Evolutionary conservation across 495 filamentous ascomycete species (phyloP), one percentile per base, ranked within the genome.

Genomic region (Articulospora tetracladia): DNA sequence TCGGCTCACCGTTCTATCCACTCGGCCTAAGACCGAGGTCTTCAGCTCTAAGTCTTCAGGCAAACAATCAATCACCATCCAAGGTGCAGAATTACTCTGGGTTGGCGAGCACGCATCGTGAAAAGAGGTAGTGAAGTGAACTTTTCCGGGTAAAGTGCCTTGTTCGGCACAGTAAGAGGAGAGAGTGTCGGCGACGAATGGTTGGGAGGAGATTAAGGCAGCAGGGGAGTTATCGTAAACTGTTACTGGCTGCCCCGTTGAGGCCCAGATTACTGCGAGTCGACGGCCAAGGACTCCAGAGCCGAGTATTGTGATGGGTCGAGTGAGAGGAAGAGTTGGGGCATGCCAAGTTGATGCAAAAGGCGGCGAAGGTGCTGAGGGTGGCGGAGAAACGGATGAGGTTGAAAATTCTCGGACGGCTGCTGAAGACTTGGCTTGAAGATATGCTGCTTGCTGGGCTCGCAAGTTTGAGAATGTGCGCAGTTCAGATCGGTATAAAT

Each of bases 21-120:
- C 58, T 12, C 78, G 65, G 0, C 69, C 78, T 17, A 86, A 73
- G 1, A 76, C 74, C 19, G 68, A 66, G 11, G 77, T 76, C 69
- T 84, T 86, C 52, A 83, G 65, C 8, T 70, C 61, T 4, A 83
- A 56, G 53, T 76, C 77, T 69, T 85, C 82, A 0, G 82, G 75
- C 1, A 67, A 59, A 32, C 57, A 41, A 23, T 66, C 68, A 55
- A 72, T 54, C 48, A 70, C 30, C 51, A 74, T 64, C 69, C 74
- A 70, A 2, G 55, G 39, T n/a, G 39, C 8, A 11, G 10, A 3
- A 3, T n/a, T 3, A n/a, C 11, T 19, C 11, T 15, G 7, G 54
- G 11, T 61, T 56, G 12, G 61, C 47, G 20, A 50, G 59, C 23
- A 44, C 8, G 53, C 59, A 23, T 60, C 57, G 20, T 59, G 58